Conservation (phyloP, 495 filamentous ascomycete species). For the Cladorrhinum samala region DNA sequence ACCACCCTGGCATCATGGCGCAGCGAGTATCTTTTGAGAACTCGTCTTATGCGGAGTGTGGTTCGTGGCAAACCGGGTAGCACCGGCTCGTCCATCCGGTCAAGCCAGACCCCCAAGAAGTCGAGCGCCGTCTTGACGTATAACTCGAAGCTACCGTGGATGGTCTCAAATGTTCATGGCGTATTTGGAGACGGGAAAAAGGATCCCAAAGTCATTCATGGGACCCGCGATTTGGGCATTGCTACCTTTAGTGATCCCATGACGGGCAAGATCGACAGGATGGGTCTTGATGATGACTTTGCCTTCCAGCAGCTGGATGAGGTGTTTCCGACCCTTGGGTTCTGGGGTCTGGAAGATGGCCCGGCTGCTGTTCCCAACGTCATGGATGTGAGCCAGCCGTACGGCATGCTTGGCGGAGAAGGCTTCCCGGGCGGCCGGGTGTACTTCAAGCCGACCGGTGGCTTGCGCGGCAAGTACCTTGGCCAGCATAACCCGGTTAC, state of each 20-base stretch:
- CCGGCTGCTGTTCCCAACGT: constrained; percentile 70
- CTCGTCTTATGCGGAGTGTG: constrained; percentile 74
- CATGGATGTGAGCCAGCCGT: constrained; percentile 82
- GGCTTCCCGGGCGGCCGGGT: constrained; percentile 71
- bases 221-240: constrained; percentile 65
- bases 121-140: constrained; percentile 60
- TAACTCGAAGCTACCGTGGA: constrained; percentile 67
- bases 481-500: constrained; percentile 43
- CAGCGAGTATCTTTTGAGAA: constrained; percentile 85
- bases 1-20: constrained; percentile 80
- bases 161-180: constrained; percentile 70
- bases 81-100: constrained; percentile 28
- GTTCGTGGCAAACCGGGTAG: constrained; percentile 59
- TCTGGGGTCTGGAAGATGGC: constrained; percentile 72
- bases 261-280: constrained; percentile 70
- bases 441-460: constrained; percentile 68
- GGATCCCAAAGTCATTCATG: constrained; percentile 72
- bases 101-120: constrained; percentile 51
- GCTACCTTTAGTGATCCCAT: constrained; percentile 71
- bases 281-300: constrained; percentile 72
- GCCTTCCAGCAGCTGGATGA: constrained; percentile 71
- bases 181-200: constrained; percentile 63
- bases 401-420: constrained; percentile 79
- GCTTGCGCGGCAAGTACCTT: constrained; percentile 73
- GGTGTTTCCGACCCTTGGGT: constrained; percentile 62